Conservation (phyloP, 2,329 filamentous ascomycete genomes). For the Dactylonectria macrodidyma region DNA sequence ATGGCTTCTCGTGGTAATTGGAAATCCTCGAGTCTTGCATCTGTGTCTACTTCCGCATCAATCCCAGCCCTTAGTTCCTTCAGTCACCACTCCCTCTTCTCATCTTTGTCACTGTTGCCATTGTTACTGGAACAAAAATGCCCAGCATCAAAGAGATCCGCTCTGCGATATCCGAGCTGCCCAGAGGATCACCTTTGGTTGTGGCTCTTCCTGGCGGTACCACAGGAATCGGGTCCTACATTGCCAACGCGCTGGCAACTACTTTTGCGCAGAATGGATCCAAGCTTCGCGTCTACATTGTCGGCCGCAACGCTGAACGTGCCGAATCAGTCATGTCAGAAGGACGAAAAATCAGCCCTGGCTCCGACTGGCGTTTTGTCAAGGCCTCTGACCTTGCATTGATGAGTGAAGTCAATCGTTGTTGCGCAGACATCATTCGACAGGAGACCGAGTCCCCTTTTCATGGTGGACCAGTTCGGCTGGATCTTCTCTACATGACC, state of each 20-base stretch:
- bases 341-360: slow-evolving; percentile 17
- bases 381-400: slow-evolving; percentile 23
- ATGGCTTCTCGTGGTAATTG: background rate
- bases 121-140: background rate
- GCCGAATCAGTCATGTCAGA: slow-evolving; percentile 21
- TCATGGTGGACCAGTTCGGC: slow-evolving; percentile 11
- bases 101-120: background rate
- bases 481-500: slow-evolving; percentile 32
- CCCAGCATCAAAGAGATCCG: slow-evolving; percentile 7
- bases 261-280: slow-evolving; percentile 25
- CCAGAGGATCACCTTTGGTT: slow-evolving; percentile 20
- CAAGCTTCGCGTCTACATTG: slow-evolving; percentile 32
- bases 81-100: background rate
- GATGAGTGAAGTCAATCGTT: slow-evolving; percentile 27
- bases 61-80: background rate
- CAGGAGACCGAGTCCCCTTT: slow-evolving; percentile 23
- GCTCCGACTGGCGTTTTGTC: slow-evolving; percentile 29
- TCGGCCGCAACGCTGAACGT: slow-evolving; percentile 27
- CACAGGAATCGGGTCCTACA: slow-evolving; percentile 30
- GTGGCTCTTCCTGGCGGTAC: slow-evolving; percentile 27
- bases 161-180: slow-evolving; percentile 10
- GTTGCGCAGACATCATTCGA: slow-evolving; percentile 20
- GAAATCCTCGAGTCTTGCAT: background rate
- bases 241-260: slow-evolving; percentile 22
- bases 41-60: background rate